These are phyloP conservation scores for Fusarium sulawesiense DNA, from an alignment of 2,329 filamentous ascomycete genomes.

Conservation along the genomic window DNA sequence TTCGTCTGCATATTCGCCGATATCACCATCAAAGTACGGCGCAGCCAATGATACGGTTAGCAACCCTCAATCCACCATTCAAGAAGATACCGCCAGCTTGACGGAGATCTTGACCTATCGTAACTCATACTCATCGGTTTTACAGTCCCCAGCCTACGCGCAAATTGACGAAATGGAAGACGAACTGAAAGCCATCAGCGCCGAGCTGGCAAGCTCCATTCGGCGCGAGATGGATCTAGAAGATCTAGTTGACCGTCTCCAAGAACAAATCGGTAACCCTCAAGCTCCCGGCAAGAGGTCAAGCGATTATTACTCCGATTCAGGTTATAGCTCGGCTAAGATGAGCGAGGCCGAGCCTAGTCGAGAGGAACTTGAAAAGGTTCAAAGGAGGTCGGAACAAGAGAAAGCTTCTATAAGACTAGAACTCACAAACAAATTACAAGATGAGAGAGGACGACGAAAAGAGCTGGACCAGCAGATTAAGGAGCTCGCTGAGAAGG, in stretches of 20 bases:
- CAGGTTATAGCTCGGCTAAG: constrained; percentile 86
- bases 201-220: constrained; percentile 92
- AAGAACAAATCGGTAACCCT: constrained; percentile 76
- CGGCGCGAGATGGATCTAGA: constrained; percentile 96
- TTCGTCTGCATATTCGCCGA: constrained; percentile 66
- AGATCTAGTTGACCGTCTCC: constrained; percentile 88
- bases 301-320: constrained; percentile 98
- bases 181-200: constrained; percentile 92
- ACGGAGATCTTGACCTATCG: constrained; percentile 61
- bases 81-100: constrained; percentile 51
- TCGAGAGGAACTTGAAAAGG: constrained; percentile 80
- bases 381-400: constrained; percentile 87
- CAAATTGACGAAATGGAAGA: constrained; percentile 91
- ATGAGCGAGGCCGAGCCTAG: constrained; percentile 74
- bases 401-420: constrained; percentile 88
- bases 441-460: constrained; percentile 83
- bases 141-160: constrained; percentile 58
- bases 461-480: constrained; percentile 86
- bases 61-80: constrained; percentile 49
- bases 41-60: constrained; percentile 49
- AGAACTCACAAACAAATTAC: constrained; percentile 85
- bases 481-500: constrained; percentile 81
- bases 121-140: constrained; percentile 62
- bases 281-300: constrained; percentile 75
- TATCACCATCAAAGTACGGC: constrained; percentile 56